These are phyloP conservation scores for Amborella trichopoda DNA, from an alignment of 164 flowering plant genomes.

Conservation along the genomic window DNA sequence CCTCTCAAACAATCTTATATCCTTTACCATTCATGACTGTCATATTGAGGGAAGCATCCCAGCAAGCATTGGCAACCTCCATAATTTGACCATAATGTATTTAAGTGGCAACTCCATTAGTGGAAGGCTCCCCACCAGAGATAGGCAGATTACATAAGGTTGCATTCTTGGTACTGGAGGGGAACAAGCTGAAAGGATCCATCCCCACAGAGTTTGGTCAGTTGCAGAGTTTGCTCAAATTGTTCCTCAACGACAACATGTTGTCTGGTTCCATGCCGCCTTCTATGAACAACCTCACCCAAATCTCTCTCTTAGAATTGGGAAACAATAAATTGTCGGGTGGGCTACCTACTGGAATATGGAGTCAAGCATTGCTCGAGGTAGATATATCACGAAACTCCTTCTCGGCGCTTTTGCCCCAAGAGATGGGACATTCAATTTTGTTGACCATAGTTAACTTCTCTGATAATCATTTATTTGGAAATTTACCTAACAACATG, in stretches of 20 bases:
- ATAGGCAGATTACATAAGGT: constrained; percentile 12
- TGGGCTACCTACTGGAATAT: not conserved
- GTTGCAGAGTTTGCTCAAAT: not conserved
- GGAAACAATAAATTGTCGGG: not conserved
- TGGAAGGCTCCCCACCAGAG: constrained; percentile 14
- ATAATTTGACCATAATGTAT: not conserved
- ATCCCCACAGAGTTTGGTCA: constrained; percentile 4
- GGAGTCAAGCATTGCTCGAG: not conserved
- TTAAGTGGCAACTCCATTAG: not conserved
- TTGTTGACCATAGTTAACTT: not conserved
- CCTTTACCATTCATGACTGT: not conserved
- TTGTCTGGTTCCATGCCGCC: constrained; percentile 3
- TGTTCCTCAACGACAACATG: not conserved
- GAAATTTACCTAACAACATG: not conserved
- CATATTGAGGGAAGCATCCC: constrained; percentile 7
- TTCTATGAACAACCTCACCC: not conserved
- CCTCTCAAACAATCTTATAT: constrained; percentile 1
- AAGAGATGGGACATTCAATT: not conserved
- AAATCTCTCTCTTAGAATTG: not conserved
- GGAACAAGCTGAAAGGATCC: not conserved
- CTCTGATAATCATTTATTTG: not conserved
- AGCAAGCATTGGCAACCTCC: constrained; percentile 4
- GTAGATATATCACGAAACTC: not conserved
- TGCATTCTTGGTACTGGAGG: constrained; percentile 5
- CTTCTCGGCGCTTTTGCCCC: not conserved